Evolutionary conservation across 108 stramenopile genomes (phyloP).

Genomic region (Hondaea fermentalgiana): DNA sequence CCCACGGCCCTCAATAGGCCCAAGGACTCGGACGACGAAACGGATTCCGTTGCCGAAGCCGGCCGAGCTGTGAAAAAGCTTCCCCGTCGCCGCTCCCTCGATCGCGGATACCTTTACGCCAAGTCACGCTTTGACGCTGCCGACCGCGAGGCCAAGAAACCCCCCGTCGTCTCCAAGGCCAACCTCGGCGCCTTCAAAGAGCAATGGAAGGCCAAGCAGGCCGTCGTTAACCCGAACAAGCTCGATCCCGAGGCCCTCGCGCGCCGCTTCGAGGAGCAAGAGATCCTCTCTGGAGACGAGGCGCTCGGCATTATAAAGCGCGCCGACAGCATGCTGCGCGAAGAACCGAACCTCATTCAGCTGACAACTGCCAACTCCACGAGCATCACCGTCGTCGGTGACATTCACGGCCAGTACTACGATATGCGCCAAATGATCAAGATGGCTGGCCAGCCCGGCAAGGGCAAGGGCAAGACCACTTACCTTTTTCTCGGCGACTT

Average conservation of each 20-base stretch:
- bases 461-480: conserved; percentile 42
- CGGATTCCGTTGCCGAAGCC: not conserved
- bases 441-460: not conserved
- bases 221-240: not conserved
- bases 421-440: conserved; percentile 42
- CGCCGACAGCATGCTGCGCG: conserved; percentile 28
- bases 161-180: not conserved
- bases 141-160: not conserved
- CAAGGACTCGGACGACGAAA: not conserved
- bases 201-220: not conserved
- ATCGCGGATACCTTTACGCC: not conserved
- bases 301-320: conserved; percentile 33
- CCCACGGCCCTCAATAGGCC: not conserved
- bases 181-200: not conserved
- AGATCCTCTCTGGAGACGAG: conserved; percentile 23
- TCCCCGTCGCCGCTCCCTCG: not conserved
- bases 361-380: conserved; percentile 28
- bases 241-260: not conserved
- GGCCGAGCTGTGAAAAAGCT: not conserved
- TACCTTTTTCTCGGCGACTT: conserved; percentile 58
- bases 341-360: conserved; percentile 36
- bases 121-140: not conserved
- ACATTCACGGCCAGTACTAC: conserved; percentile 49
- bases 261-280: not conserved
- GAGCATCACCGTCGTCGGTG: conserved; percentile 40